Evolutionary conservation across 345 rosid genomes (phyloP), one percentile per base, ranked within the genome.

Genomic region (Cardamine chenopodiifolia): DNA sequence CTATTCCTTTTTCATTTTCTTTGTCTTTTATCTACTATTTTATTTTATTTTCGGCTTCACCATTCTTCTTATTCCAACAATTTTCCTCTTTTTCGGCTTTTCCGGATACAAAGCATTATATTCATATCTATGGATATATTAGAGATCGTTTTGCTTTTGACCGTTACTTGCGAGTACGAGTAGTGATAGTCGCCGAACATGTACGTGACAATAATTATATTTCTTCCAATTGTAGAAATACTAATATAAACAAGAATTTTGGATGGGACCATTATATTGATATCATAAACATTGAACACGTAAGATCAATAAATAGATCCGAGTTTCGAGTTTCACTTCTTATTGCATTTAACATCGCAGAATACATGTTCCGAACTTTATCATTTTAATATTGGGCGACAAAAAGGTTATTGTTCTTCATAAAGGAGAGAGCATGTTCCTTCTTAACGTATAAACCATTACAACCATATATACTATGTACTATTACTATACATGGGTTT

Each of bases 1-100:
- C 17, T 58, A 56, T 18, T 22, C 22, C 13, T 67, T 39, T 14
- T 66, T 55, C 18, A 8, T 62, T 42, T 64, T 23, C 70, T 53
- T 44, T 65, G 26, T 29, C 52, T 34, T 48, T 73, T 40, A 18
- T 52, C 37, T 31, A 7, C 39, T 42, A 29, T 13, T 42, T 55
- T 56, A 18, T 20, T 60, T 63, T 37, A 37, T 18, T 65, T 73
- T 8, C 28, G n/a, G 20, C 65, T 56, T 74, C 15, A 6, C 34
- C 28, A 57, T 57, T 47, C 52, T 37, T 66, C 67, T 14, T 17
- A 17, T 49, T 66, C 78, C 65, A 56, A 74, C 72, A 66, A 37
- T 26, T 66, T 66, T 37, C 72, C 66, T 66, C 60, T 34, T 74
- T 74, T 31, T 26, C 65, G 28, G 78, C 56, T 63, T 63, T 72